Conservation (phyloP, 441 rosid genomes). For the Dalechampia spathulata region DNA sequence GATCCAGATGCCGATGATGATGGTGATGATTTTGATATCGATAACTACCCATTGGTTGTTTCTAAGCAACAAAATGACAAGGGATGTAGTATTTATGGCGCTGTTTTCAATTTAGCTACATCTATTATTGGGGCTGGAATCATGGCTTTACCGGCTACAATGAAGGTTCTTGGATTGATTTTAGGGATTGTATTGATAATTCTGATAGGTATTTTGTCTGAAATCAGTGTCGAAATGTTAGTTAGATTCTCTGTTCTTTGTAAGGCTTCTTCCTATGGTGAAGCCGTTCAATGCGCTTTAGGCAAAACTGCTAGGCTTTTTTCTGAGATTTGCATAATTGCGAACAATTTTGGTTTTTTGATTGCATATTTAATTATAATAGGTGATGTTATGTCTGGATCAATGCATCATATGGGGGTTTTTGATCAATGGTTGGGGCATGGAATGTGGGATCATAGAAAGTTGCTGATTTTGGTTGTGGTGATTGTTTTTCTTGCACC, state of each 20-base stretch:
- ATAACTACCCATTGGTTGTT: conserved; percentile 27
- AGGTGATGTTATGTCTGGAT: conserved; percentile 96
- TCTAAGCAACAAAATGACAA: conserved; percentile 20
- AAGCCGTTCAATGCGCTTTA: conserved; percentile 68
- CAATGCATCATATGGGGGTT: conserved; percentile 76
- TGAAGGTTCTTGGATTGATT: conserved; percentile 86
- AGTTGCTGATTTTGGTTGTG: conserved; percentile 50
- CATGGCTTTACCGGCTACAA: conserved; percentile 95
- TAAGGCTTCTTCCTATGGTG: conserved; percentile 80
- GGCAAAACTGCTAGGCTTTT: conserved; percentile 76
- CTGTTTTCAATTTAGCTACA: conserved; percentile 89
- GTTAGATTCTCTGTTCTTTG: conserved; percentile 63
- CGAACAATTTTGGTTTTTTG: conserved; percentile 88
- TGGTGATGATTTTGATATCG: conserved; percentile 35
- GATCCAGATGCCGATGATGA: conserved; percentile 22
- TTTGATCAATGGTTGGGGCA: conserved; percentile 93
- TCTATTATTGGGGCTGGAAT: conserved; percentile 93
- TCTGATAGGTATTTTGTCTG: conserved; percentile 75
- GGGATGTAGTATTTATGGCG: conserved; percentile 71
- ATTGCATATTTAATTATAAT: conserved; percentile 85
- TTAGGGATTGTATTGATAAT: conserved; percentile 62
- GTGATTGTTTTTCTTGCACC: conserved; percentile 76
- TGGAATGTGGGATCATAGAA: conserved; percentile 93
- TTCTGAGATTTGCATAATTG: conserved; percentile 79
- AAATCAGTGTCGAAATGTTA: conserved; percentile 75